These are phyloP conservation scores for Tetrapyrgos nigripes DNA, from an alignment of 1,284 basidiomycete genomes.

Conservation along the genomic window DNA sequence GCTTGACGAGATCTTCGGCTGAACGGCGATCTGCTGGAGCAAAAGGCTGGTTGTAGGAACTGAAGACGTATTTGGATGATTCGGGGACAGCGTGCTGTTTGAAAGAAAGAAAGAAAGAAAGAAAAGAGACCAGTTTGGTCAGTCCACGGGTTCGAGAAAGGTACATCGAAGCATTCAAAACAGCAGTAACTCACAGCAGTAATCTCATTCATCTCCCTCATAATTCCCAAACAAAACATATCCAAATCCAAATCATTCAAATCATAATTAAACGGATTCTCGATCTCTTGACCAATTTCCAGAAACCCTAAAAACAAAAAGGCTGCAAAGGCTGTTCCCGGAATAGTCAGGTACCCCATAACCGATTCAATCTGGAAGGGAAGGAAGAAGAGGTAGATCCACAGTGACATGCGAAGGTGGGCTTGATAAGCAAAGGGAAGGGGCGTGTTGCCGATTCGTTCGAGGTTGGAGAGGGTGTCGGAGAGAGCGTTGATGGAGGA, in stretches of 20 bases:
- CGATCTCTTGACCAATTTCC: constrained; percentile 75
- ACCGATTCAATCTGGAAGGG: constrained; percentile 54
- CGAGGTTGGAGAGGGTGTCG: constrained; percentile 64
- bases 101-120: too few species aligned
- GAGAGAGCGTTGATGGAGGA: constrained; percentile 54
- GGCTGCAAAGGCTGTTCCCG: constrained; percentile 64
- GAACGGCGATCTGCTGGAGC: constrained; percentile 66
- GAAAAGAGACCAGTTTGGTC: too few species aligned
- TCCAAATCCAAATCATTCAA: constrained; percentile 76
- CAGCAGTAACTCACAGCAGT: constrained; percentile 61
- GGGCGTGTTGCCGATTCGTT: constrained; percentile 67
- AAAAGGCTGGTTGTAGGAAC: constrained; percentile 65
- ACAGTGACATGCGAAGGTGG: constrained; percentile 68
- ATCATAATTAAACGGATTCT: constrained; percentile 76
- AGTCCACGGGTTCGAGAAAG: neutral
- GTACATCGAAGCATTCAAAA: neutral
- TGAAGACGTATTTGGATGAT: constrained; percentile 59
- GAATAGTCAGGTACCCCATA: constrained; percentile 62
- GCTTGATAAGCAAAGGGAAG: constrained; percentile 76
- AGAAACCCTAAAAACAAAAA: constrained; percentile 73
- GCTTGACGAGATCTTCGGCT: constrained; percentile 55
- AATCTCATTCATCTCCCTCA: constrained; percentile 71
- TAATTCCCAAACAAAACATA: constrained; percentile 65
- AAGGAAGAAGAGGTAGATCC: constrained; percentile 37
- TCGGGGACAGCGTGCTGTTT: constrained; percentile 58